A percentile compares a stretch with the other conserved stretches of the same genome.
Conservation (phyloP, 2,329 filamentous ascomycete species). For the Aulographum hederae region DNA sequence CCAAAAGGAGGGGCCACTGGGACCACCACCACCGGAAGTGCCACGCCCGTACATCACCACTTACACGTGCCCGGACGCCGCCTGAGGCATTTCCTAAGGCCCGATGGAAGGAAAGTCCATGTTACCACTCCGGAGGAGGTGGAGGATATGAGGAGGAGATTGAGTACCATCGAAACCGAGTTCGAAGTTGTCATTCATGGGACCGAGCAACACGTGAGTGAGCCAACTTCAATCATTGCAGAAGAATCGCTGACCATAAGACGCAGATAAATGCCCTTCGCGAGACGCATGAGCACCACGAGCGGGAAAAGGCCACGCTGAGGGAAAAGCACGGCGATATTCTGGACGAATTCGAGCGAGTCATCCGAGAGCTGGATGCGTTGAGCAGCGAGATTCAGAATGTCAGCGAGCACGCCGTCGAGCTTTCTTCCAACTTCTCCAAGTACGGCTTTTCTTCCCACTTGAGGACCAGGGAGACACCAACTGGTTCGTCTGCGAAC, state of each 20-base stretch:
- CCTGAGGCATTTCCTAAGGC: slow-evolving; percentile 34
- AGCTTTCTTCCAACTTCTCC: slow-evolving; percentile 41
- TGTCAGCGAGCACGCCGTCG: slow-evolving; percentile 33
- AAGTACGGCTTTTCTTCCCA: slow-evolving; percentile 45
- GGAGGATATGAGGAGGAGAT: slow-evolving; percentile 25
- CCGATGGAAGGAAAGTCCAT: slow-evolving; percentile 37
- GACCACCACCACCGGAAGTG: background rate
- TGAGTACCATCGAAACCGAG: slow-evolving; percentile 17
- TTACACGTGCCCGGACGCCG: slow-evolving; percentile 17
- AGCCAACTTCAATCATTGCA: background rate
- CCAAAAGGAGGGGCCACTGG: background rate
- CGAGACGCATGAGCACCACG: slow-evolving; percentile 34
- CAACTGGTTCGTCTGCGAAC: slow-evolving; percentile 7
- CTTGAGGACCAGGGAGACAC: slow-evolving; percentile 21
- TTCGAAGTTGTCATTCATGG: slow-evolving; percentile 42
- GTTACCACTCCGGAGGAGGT: slow-evolving; percentile 39
- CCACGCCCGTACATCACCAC: background rate
- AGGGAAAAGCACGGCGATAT: slow-evolving; percentile 29
- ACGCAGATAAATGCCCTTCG: slow-evolving; percentile 33
- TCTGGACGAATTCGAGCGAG: slow-evolving; percentile 37
- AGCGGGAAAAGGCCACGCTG: slow-evolving; percentile 26
- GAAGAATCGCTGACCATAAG: slow-evolving; percentile 6
- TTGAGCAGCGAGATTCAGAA: slow-evolving; percentile 35
- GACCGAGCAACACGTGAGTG: slow-evolving; percentile 26
- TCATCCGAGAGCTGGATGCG: slow-evolving; percentile 32